A percentile compares a stretch with the other conserved stretches of the same genome.
phyloP scores from a whole-genome alignment of 83 land plant species.

The Picea mariana region DNA sequence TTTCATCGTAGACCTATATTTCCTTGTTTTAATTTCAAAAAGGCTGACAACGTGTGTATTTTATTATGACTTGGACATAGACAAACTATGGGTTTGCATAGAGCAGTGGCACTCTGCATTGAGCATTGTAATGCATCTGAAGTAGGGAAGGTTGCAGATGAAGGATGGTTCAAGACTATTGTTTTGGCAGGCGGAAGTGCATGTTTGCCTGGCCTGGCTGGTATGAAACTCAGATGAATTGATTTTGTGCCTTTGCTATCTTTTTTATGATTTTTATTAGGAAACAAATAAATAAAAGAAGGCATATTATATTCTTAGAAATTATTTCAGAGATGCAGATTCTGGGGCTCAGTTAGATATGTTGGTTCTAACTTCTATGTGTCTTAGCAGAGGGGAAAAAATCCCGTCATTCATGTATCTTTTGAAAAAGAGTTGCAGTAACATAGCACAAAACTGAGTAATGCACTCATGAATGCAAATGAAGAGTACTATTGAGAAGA shows the following conservation, averaged over 20 bases:
- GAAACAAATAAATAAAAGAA: too few relatives aligned
- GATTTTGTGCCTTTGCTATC: background rate
- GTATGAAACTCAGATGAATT: constrained; percentile 18
- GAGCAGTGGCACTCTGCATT: constrained; percentile 77
- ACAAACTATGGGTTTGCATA: constrained; percentile 60
- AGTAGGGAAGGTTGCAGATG: constrained; percentile 31
- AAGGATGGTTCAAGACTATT: constrained; percentile 70
- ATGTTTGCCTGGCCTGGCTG: constrained; percentile 75
- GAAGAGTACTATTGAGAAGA: too few relatives aligned
- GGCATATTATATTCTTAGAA: too few relatives aligned
- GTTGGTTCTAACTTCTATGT: too few relatives aligned
- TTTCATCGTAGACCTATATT: background rate
- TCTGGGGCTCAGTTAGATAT: too few relatives aligned
- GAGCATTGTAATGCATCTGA: constrained; percentile 62
- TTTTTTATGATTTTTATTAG: too few relatives aligned
- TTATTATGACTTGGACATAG: background rate
- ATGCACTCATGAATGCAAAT: too few relatives aligned
- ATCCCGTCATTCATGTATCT: too few relatives aligned
- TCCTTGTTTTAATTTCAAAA: background rate
- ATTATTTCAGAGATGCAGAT: too few relatives aligned
- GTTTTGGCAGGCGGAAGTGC: constrained; percentile 75
- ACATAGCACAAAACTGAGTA: too few relatives aligned
- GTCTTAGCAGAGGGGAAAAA: too few relatives aligned
- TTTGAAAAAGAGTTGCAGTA: too few relatives aligned
- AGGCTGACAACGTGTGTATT: background rate